Evolutionary conservation across 371 early-diverging fungal genomes (phyloP).

Genomic region (Apophysomyces trapeziformis): DNA sequence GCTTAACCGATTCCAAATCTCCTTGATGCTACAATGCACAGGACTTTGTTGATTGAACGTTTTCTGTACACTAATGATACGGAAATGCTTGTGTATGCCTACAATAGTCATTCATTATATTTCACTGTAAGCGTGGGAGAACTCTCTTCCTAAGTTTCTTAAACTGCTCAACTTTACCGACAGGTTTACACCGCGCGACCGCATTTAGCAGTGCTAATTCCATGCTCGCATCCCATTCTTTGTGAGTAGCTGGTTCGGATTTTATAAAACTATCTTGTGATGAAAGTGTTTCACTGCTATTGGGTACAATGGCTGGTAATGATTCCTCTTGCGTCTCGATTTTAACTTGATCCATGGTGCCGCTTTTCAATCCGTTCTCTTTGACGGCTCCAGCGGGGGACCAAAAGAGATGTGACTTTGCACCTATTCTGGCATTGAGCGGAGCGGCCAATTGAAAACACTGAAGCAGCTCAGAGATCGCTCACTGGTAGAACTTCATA

Average conservation of each 20-base stretch:
- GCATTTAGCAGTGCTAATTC: conserved; percentile 63
- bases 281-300: not conserved
- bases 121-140: no score
- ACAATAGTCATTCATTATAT: not conserved
- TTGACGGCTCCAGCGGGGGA: not conserved
- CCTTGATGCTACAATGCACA: conserved; percentile 48
- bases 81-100: conserved; percentile 70
- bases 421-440: not conserved
- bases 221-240: conserved; percentile 63
- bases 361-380: not conserved
- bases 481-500: not conserved
- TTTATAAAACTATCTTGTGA: not conserved
- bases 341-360: conserved; percentile 16
- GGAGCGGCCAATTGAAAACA: not conserved
- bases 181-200: conserved; percentile 62
- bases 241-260: not conserved
- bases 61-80: conserved; percentile 63
- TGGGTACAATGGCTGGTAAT: conserved; percentile 8
- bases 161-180: conserved; percentile 43
- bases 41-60: conserved; percentile 59
- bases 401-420: conserved; percentile 3
- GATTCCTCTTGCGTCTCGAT: conserved; percentile 18
- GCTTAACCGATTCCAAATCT: conserved; percentile 57
- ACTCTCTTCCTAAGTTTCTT: no score
- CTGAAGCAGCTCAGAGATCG: not conserved